Base-by-base conservation (phyloP, 371 early-diverging fungal genomes). In the Mortierella sp. region DNA sequence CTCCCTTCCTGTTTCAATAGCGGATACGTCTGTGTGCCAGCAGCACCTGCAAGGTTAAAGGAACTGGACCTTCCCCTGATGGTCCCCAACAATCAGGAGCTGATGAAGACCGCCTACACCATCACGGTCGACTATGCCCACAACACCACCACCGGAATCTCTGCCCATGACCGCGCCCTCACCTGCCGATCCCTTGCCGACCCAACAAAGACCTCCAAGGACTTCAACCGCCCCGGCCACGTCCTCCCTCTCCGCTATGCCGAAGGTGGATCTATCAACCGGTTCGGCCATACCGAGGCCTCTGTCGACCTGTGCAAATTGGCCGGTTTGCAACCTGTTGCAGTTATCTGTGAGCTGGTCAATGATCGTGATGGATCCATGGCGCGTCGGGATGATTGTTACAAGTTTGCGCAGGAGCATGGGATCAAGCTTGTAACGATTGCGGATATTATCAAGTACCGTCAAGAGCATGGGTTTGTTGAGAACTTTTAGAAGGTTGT, bases 201-300 rank as follows among this genome's bases (percentile, higher is more conserved):
- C 84, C 91, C 93, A 11, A 89, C 88, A 13, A 89, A 91, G 77
- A 88, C 90, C 11, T 77, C 86, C n/a, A 91, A 96, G 6, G 86
- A 88, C n/a, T 96, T 99, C 76, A 90, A 91, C 73, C 93, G 97
- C 72, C 99, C 98, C 1, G 99, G 99, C 9, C 99, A 99, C 86
- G 94, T 98, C 51, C 91, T 99, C 43, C 99, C 99, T 26, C 90
- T 99, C 75, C 93, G 97, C 34, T 93, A 95, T 44, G 92, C 92
- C 31, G 90, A 91, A 48, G 95, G 94, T 51, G 98, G 98, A 2
- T 94, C 96, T 3, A 83, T 98, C 57, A 89, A 90, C 69, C 94
- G 98, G 14, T 91, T 94, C 14, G 98, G 99, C 0, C 99, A 99
- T 79, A 99, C 98, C 19, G 99, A 99, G 82, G 98, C 98, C 10